These are phyloP conservation scores for Colletotrichum sp. DNA, from an alignment of 2,329 filamentous ascomycete species.

Conservation along the genomic window DNA sequence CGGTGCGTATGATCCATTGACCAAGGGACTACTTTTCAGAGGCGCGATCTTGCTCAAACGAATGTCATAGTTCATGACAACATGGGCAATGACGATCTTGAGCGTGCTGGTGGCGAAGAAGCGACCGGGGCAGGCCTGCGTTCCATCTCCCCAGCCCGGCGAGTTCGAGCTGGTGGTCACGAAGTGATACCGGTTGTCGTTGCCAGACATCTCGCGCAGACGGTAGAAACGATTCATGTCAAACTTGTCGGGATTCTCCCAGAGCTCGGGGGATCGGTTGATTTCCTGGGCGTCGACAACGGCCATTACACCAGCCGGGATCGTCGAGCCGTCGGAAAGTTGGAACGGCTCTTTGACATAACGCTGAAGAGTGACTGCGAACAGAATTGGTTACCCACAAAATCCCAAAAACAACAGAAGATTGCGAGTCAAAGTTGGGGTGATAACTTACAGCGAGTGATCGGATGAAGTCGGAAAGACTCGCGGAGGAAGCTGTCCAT, in stretches of 20 bases:
- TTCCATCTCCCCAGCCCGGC: neutral
- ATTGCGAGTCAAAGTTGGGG: neutral
- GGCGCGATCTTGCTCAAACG: neutral
- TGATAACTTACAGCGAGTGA: neutral
- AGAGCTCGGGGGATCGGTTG: neutral
- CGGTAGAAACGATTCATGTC: neutral
- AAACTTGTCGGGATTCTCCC: neutral
- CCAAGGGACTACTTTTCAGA: neutral
- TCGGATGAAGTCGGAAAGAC: neutral
- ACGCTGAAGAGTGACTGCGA: neutral
- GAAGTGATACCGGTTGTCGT: neutral
- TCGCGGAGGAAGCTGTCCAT: neutral
- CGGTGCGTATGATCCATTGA: neutral
- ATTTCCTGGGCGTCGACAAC: neutral
- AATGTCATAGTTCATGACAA: neutral
- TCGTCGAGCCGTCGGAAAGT: neutral
- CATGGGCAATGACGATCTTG: neutral
- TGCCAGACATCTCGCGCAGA: neutral
- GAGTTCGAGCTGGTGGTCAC: neutral
- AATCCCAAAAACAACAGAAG: rapidly evolving
- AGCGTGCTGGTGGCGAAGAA: neutral
- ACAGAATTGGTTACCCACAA: neutral
- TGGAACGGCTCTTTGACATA: neutral
- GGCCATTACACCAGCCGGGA: neutral
- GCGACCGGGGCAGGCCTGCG: neutral